Conservation (phyloP, 306 rosid genomes). For the Cyamopsis tetragonoloba region DNA sequence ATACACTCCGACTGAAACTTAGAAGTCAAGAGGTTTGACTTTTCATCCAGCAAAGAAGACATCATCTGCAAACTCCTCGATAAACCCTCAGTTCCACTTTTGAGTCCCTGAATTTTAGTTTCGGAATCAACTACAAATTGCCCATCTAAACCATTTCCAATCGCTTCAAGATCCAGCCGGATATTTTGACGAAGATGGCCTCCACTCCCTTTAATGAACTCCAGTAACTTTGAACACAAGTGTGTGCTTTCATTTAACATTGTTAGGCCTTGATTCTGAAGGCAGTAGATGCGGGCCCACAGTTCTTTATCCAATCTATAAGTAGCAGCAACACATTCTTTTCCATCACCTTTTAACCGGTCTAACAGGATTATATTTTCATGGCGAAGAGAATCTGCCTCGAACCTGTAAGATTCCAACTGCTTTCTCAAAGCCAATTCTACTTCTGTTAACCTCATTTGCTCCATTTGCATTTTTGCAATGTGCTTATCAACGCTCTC, state of each 20-base stretch:
- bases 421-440: slow-evolving; percentile 77
- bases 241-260: slow-evolving; percentile 71
- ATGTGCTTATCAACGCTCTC: slow-evolving; percentile 57
- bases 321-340: slow-evolving; percentile 56
- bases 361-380: slow-evolving; percentile 71
- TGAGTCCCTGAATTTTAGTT: slow-evolving; percentile 67
- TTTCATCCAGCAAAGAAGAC: slow-evolving; percentile 65
- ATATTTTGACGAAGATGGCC: slow-evolving; percentile 35
- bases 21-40: slow-evolving; percentile 50
- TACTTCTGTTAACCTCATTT: slow-evolving; percentile 72
- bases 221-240: slow-evolving; percentile 60
- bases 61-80: slow-evolving; percentile 78
- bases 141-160: slow-evolving; percentile 53
- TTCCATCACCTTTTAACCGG: slow-evolving; percentile 70
- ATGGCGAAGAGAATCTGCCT: slow-evolving; percentile 85
- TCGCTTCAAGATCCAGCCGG: slow-evolving; percentile 30
- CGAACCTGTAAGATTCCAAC: slow-evolving; percentile 65
- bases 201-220: slow-evolving; percentile 56
- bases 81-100: slow-evolving; percentile 63
- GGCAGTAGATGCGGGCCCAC: slow-evolving; percentile 57
- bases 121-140: slow-evolving; percentile 74
- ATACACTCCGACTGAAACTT: slow-evolving; percentile 34
- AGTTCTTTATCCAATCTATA: slow-evolving; percentile 76
- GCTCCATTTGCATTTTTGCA: slow-evolving; percentile 72
- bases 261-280: slow-evolving; percentile 76